phyloP scores from a whole-genome alignment of 306 rosid genomes.

The Citrullus amarus region DNA sequence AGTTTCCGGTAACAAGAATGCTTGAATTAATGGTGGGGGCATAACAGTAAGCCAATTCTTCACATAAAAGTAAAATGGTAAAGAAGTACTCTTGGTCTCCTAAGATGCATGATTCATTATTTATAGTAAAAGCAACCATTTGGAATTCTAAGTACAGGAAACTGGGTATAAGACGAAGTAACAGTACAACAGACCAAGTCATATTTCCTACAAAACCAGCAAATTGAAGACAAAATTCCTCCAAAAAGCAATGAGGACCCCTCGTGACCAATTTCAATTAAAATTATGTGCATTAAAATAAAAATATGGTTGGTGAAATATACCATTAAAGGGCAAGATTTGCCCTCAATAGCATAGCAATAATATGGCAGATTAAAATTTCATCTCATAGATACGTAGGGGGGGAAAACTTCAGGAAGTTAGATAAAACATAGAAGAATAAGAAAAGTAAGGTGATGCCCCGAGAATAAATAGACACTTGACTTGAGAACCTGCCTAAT shows the following conservation, averaged over 20 bases:
- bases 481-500: slow-evolving; percentile 91
- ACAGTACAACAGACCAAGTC: not conserved
- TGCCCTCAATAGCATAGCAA: not conserved
- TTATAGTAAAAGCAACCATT: not conserved
- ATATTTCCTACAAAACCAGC: not conserved
- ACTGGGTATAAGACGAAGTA: not conserved
- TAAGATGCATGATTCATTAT: not conserved
- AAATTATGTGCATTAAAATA: not conserved
- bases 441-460: not conserved
- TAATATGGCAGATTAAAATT: not conserved
- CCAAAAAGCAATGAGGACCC: not conserved
- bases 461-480: not conserved
- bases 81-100: not conserved
- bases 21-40: not conserved
- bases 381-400: not conserved
- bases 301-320: not conserved
- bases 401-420: not conserved
- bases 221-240: not conserved
- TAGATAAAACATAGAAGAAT: not conserved
- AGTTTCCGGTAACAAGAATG: not conserved
- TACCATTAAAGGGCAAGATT: not conserved
- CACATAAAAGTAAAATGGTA: not conserved
- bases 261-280: not conserved
- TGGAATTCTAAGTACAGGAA: not conserved
- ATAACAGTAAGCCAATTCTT: not conserved